Base-by-base conservation (phyloP, 2,329 filamentous ascomycete genomes). In the Stachybotrys chartarum region DNA sequence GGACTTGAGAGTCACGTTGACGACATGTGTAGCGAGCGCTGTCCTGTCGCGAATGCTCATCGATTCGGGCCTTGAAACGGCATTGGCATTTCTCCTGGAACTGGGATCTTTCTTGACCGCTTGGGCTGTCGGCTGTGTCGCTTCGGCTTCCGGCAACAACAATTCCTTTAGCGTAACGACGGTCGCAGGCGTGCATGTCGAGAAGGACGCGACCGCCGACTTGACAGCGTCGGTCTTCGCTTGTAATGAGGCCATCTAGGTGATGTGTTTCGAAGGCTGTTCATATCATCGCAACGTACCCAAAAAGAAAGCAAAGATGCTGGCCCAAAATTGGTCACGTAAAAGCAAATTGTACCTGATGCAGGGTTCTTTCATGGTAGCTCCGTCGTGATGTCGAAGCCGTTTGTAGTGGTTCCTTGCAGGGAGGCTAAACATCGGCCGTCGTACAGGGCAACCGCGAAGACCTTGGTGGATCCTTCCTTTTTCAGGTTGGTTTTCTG, bases 1-100 rank as follows among this genome's bases (percentile, higher is more conserved):
- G 10, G 81, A 78, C 64, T 88, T 91, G 45, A 92, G 75, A 1
- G 85, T 79, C 7, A 77, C 75, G 66, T 92, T 93, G 63, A 91
- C 83, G 42, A 90, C 77, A 58, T 91, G 82, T 0, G 88, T 90
- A 12, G 88, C 88, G 42, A 92, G 72, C 49, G 82, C 76, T 52
- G 84, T 84, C 67, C 80, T 83, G 56, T 90, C 86, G 61, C 70
- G 76, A 60, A 61, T 54, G 24, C 58, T 69, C 60, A 63, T 64
- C 59, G 57, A 65, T 61, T 60, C 69, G 59, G 11, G 58, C 30
- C 47, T 65, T 66, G 51, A 56, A 16, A 51, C 44, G n/a, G 39
- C 51, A 30, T 58, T 58, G 42, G 56, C 62, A 51, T 67, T 67
- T 16, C 62, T 57, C 18, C 64, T 66, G 2, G 66, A 53, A 35